Conservation (phyloP, 176 grass and related monocot genomes). For the Tillandsia fasciculata region DNA sequence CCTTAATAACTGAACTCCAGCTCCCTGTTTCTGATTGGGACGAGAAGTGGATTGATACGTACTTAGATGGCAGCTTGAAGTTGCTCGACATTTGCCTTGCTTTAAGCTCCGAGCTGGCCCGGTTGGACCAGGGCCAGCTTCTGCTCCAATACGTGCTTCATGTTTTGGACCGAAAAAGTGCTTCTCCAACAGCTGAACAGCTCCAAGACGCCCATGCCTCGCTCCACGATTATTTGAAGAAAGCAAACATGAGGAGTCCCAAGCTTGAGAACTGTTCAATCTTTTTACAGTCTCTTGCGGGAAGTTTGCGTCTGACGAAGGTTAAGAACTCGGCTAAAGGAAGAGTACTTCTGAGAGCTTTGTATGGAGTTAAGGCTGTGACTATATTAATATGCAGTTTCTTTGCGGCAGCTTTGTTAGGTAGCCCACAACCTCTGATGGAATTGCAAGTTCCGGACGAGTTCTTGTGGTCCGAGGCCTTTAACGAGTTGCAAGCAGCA, state of each 20-base stretch:
- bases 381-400: slow-evolving; percentile 49
- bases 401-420: slow-evolving; percentile 36
- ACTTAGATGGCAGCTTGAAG: slow-evolving; percentile 71
- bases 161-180: slow-evolving; percentile 24
- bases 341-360: slow-evolving; percentile 54
- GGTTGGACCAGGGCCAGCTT: slow-evolving; percentile 72
- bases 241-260: slow-evolving; percentile 14
- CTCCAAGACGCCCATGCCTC: slow-evolving; percentile 34
- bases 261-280: slow-evolving; percentile 49
- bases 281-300: slow-evolving; percentile 41
- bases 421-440: slow-evolving; percentile 36
- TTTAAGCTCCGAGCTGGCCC: slow-evolving; percentile 58
- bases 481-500: slow-evolving; percentile 38
- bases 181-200: slow-evolving; percentile 32
- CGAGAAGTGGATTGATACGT: slow-evolving; percentile 82
- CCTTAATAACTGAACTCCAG: slow-evolving; percentile 60
- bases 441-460: slow-evolving; percentile 51
- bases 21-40: slow-evolving; percentile 84
- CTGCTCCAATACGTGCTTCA: slow-evolving; percentile 54
- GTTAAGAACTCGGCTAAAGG: slow-evolving; percentile 73
- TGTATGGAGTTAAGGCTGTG: slow-evolving; percentile 61
- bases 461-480: slow-evolving; percentile 63
- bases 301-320: slow-evolving; percentile 49
- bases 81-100: slow-evolving; percentile 71
- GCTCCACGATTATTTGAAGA: slow-evolving; percentile 52